Conservation (phyloP, 306 rosid genomes). For the Pterocarpus santalinus region DNA sequence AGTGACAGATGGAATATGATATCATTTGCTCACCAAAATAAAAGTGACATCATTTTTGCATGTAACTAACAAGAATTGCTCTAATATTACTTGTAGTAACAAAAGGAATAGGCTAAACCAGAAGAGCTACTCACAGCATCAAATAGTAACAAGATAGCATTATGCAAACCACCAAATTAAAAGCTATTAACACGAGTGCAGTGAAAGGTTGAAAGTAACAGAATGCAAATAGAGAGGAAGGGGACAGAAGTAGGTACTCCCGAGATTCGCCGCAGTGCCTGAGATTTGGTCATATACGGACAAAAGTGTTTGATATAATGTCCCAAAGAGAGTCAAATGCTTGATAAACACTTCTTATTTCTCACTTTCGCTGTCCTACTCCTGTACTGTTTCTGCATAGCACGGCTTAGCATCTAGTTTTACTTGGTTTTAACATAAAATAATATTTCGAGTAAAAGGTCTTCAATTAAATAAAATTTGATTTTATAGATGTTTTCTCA, state of each 20-base stretch:
- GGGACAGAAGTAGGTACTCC: constrained; percentile 47
- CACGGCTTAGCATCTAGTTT: neutral
- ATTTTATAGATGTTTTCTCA: too few species aligned
- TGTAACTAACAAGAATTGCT: neutral
- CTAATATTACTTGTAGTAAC: neutral
- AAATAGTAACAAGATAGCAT: constrained; percentile 16
- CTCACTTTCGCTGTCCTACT: neutral
- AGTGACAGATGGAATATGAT: neutral
- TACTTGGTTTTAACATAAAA: neutral
- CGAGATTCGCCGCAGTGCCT: constrained; percentile 46
- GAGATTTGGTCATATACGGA: constrained; percentile 41
- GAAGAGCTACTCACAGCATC: constrained; percentile 13
- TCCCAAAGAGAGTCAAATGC: neutral
- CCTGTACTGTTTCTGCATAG: neutral
- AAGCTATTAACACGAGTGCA: constrained; percentile 7
- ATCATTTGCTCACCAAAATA: neutral
- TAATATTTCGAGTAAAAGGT: neutral
- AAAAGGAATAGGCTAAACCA: neutral
- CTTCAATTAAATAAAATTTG: too few species aligned
- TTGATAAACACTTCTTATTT: neutral
- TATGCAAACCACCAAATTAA: neutral
- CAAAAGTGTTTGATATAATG: constrained; percentile 47
- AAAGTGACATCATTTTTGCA: neutral
- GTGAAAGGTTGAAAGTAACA: constrained; percentile 12
- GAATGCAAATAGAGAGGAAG: constrained; percentile 8